Evolutionary conservation across 2,329 filamentous ascomycete genomes (phyloP), one percentile per base, ranked within the genome.

Genomic region (Onygena corvina): DNA sequence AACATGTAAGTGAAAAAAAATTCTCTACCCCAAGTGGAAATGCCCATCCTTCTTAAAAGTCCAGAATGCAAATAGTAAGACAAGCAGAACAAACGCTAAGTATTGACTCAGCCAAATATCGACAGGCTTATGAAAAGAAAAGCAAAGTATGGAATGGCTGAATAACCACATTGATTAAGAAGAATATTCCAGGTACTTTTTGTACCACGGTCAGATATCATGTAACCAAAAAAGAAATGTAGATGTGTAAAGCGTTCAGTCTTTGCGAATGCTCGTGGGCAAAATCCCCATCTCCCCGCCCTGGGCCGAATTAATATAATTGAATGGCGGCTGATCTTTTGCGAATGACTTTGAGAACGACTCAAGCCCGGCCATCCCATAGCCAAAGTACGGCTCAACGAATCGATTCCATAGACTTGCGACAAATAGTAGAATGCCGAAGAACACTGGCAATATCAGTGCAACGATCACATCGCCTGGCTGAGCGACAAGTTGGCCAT

Each of bases 351-450:
- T 53, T 4, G 57, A 53, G 36, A 59, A 54, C n/a, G 36, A 52
- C 42, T 63, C 61, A n/a, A 60, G 54, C 12, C 34, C 40, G 20
- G 40, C 50, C 3, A 61, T 62, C 5, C 57, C 55, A n/a, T 50
- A 52, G 18, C 56, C 64, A 52, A 65, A 76, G 57, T 68, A 71
- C 0, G 75, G 74, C 57, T 79, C 76, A 14, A 79, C 69, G 42
- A 74, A 71, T 3, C 63, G 67, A 9, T 72, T 75, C 76, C 76
- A 79, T 0, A 72, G 57, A 56, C 71, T 67, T 2, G 72, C 72
- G 9, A 63, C 57, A 6, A 61, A 65, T 50, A 76, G 75, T 42
- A 73, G 61, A 20, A 75, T 61, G 0, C 67, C 67, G 33, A 75
- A 66, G 67, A 71, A 76, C 48, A 73, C 60, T 1, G 67, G 60